Base-by-base conservation (phyloP, 257 asterid genomes). In the Solanum commersonii region DNA sequence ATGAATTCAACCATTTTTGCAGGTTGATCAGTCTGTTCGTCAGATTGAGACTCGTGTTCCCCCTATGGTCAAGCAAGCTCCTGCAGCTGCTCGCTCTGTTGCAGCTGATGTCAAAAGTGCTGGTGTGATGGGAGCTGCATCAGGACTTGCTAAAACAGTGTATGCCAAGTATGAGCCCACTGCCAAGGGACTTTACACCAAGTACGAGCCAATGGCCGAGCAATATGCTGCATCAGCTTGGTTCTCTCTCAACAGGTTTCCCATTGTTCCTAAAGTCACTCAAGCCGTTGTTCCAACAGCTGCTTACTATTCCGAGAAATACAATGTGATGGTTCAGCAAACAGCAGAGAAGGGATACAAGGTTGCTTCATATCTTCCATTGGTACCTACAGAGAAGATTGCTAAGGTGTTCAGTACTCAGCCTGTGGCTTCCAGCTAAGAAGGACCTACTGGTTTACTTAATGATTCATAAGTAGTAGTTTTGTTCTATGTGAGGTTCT, bases 121-220 rank as follows among this genome's bases (percentile, higher is more conserved):
- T 0, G 98, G 99, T 33, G 91, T 97, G 88, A 92, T 93, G 46
- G 98, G 91, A 76, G 93, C 96, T 11, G 97, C 99, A 10, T 94
- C 98, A 5, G 98, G 93, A 42, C 91, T 95, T 60, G 98, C 98
- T 12, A 93, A 92, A 88, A 93, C 92, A 10, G 93, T 93, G 13
- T 94, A 94, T n/a, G 90, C 92, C 52, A 95, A 94, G 91, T 95
- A 84, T 22, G 98, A 95, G 91, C 98, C 98, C 4, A 91, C 95
- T 60, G 98, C 98, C 20, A 96, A 92, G 94, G 95, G 89, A 88
- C 89, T 96, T 2, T 94, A 93, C 95, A 16, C 94, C 85, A 96
- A 96, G 89, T 97, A 94, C 0, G 98, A 97, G 86, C 98, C 97
- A 0, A 91, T 95, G 31, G 99, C 98, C 0, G 98, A 95, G 98